Base-by-base conservation (phyloP, 2,329 filamentous ascomycete genomes). In the Raffaelea arxii region DNA sequence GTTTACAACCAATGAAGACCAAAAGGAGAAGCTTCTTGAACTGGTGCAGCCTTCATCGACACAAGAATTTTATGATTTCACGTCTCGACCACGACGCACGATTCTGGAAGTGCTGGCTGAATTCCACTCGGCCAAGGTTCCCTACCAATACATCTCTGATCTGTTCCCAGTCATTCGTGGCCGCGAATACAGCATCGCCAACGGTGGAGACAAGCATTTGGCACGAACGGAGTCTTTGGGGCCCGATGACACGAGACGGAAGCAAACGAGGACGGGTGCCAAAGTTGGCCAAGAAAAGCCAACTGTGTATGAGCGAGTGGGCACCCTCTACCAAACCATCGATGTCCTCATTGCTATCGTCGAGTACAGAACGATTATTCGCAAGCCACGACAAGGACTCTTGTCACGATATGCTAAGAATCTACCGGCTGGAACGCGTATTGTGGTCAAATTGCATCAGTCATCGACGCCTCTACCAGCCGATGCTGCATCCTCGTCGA, bases 61-160 rank as follows among this genome's bases (percentile, higher is more conserved):
- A 6, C 89, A 97, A 55, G 92, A 98, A 56, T 82, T 95, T 47
- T 97, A 87, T 67, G 91, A 98, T 65, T 98, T 98, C 60, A 92
- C 92, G 1, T 90, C 90, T 0, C 81, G 92, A 9, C 86, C 91
- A 1, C 82, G 89, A 27, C 82, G 92, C 27, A 94, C 86, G 49
- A 95, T 97, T 48, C 70, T 98, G 6, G 92, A 98, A 64, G 84
- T 95, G 4, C 74, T 98, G 24, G 82, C 91, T 47, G 92, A 98
- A 56, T 98, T 98, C 56, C 77, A 84, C 37, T 83, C 78, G 0
- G 84, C 97, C 46, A 82, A 82, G 51, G 79, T 98, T 2, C 90
- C 92, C 0, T 86, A 82, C 65, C 70, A 83, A 46, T 78, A 82
- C 42, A 72, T 83, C 2, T 72, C 86, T 10, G 79, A 82, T 46